Evolutionary conservation across 805 yeast genomes (phyloP).

Genomic region (Ogataea henricii): DNA sequence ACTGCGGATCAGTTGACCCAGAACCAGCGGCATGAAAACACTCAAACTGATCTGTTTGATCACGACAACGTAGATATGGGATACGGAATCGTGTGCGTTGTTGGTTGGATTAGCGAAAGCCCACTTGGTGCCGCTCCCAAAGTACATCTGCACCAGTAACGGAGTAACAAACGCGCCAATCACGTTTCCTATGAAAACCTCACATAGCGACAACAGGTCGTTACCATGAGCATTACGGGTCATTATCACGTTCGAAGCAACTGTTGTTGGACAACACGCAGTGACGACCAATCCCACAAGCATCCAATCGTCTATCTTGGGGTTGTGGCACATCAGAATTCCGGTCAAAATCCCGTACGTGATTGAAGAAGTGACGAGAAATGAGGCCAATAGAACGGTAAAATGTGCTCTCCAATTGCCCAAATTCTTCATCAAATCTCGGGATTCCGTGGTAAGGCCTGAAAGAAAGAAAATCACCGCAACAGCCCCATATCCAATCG

Average conservation of each 20-base stretch:
- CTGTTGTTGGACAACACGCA: slow-evolving; percentile 84
- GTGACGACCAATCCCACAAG: slow-evolving; percentile 76
- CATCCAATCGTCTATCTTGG: slow-evolving; percentile 63
- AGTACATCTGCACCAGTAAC: slow-evolving; percentile 68
- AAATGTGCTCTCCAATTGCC: slow-evolving; percentile 76
- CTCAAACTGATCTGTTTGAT: slow-evolving; percentile 77
- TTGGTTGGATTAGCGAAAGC: too few species aligned
- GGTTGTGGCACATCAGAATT: slow-evolving; percentile 59
- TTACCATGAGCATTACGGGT: slow-evolving; percentile 77
- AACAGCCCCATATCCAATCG: slow-evolving; percentile 77
- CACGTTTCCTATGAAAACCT: slow-evolving; percentile 75
- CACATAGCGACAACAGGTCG: slow-evolving; percentile 61
- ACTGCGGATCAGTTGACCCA: slow-evolving; percentile 75
- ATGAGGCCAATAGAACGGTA: slow-evolving; percentile 57
- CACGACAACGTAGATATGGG: slow-evolving; percentile 56
- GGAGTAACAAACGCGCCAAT: slow-evolving; percentile 82
- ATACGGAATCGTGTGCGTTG: too few species aligned
- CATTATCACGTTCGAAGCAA: slow-evolving; percentile 83
- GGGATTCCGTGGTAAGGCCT: slow-evolving; percentile 69
- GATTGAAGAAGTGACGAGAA: slow-evolving; percentile 1
- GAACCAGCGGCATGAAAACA: slow-evolving; percentile 76
- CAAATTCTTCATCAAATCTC: slow-evolving; percentile 54
- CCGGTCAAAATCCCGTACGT: slow-evolving; percentile 55
- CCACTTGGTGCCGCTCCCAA: slow-evolving; percentile 20
- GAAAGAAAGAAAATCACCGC: slow-evolving; percentile 68